Base-by-base conservation (phyloP, 345 rosid species). In the Hibiscus tridactylites region DNA sequence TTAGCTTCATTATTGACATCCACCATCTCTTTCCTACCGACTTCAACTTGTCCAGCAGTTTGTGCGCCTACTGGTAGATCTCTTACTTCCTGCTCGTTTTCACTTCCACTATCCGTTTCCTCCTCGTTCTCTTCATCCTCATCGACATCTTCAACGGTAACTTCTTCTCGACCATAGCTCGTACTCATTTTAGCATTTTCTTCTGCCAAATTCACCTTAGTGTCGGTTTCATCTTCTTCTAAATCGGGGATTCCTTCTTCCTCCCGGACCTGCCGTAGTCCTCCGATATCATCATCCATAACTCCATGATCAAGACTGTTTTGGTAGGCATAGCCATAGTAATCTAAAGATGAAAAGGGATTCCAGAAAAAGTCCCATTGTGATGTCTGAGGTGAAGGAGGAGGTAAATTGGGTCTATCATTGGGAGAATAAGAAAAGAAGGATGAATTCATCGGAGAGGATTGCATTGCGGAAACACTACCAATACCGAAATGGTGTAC, bases 361-460 rank as follows among this genome's bases (percentile, higher is more conserved):
- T 95, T 90, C 99, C 99, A 95, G 78, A 95, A 95, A 80, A 83
- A 86, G 74, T 92, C 97, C 99, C 99, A 95, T 73, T 85, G 93
- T 0, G 97, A 92, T 71, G 85, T 83, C 79, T 88, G 99, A 7
- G 99, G 99, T 0, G 97, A 90, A 68, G 90, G 86, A 31, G 96
- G 93, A 62, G 93, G 99, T 52, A 95, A 71, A 68, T 77, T 81
- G 52, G 87, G 82, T 71, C 86, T 82, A 63, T 80, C 74, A 17
- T 85, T 81, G 21, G 87, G 78, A 15, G 85, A 80, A 69, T 83
- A 80, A 11, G 85, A 65, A 66, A 78, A 74, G 70, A 81, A 72
- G 12, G 87, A 84, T 57, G 88, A 76, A 79, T 72, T 78, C 79
- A 77, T 70, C 9, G 85, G 82, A 9, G 89, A 79, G 39, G 88